Conservation (phyloP, 2,329 filamentous ascomycete genomes). For the Mollisiaceae sp. region DNA sequence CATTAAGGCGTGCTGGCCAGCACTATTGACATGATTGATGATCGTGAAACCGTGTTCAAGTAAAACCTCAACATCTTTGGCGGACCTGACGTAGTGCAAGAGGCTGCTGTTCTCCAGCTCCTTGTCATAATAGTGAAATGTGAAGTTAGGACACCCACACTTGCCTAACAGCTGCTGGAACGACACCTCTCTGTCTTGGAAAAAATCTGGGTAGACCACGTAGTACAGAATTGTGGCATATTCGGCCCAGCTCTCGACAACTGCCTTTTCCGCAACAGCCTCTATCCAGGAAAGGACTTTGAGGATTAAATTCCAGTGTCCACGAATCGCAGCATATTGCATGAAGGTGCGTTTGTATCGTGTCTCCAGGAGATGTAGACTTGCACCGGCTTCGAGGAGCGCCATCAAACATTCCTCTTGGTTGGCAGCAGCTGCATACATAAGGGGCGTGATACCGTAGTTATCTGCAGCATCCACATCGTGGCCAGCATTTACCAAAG, state of each 20-base stretch:
- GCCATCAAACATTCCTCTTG: slow-evolving; percentile 1
- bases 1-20: slow-evolving; percentile 16
- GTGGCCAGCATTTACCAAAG: slow-evolving; percentile 1
- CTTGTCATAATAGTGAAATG: no score
- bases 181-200: no score
- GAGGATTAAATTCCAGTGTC: no score
- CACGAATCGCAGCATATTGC: no score
- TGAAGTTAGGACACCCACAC: no score
- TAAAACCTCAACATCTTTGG: slow-evolving; percentile 12
- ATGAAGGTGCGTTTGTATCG: no score
- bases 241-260: no score
- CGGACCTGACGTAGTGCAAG: slow-evolving; percentile 12
- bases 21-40: slow-evolving; percentile 15
- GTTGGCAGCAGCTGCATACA: slow-evolving; percentile 15
- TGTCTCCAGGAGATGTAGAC: not conserved
- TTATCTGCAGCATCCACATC: slow-evolving; percentile 14
- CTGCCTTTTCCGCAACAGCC: no score
- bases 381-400: slow-evolving; percentile 13
- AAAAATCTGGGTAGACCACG: no score
- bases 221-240: no score
- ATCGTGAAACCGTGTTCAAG: slow-evolving; percentile 13
- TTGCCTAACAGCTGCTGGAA: no score
- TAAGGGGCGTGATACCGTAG: slow-evolving; percentile 12
- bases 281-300: no score
- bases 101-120: slow-evolving; percentile 10